Evolutionary conservation across 768 basidiomycete genomes (phyloP), one percentile per base, ranked within the genome.

Genomic region (Crepidotus variabilis): DNA sequence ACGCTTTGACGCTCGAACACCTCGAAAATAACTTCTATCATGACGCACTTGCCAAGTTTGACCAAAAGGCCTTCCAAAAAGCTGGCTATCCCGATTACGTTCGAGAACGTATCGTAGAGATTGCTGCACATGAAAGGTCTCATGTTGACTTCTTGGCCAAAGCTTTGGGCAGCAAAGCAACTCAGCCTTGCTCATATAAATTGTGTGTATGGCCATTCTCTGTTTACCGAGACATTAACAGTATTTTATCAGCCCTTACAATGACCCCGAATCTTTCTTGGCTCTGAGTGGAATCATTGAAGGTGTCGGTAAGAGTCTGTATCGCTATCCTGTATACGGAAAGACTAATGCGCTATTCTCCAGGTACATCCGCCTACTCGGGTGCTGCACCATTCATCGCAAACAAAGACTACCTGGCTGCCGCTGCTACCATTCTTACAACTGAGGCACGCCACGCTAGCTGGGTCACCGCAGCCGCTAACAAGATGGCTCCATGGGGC

Each of bases 371-470:
- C 8, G 84, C 85, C 6, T 88, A 85, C 64, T 74, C 80, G 54
- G 88, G 87, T 16, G 79, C 80, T 1, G 71, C 80, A 1, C 70
- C 72, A 24, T 75, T 70, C 58, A 71, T 87, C 60, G 59, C 66
- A 14, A 72, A 78, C 60, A 73, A 75, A 67, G 77, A 74, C 48
- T 81, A 80, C 65, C 64, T 82, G 20, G 79, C 80, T 5, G 77
- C 78, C 16, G 79, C 82, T 4, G 87, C 76, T 1, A 77, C 81
- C 20, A 88, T 91, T 61, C 72, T 88, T 9, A 68, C 71, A 14
- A 79, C 78, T 52, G 85, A 89, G 63, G 77, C 84, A 20, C 78
- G 85, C 32, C 87, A 88, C 55, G 76, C 83, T 18, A 71, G 78
- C 1, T 89, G 85, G 85, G 68, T 88, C 34, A 73, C 75, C 59